phyloP scores from a whole-genome alignment of 306 rosid genomes.

The Prinsepia uniflora region DNA sequence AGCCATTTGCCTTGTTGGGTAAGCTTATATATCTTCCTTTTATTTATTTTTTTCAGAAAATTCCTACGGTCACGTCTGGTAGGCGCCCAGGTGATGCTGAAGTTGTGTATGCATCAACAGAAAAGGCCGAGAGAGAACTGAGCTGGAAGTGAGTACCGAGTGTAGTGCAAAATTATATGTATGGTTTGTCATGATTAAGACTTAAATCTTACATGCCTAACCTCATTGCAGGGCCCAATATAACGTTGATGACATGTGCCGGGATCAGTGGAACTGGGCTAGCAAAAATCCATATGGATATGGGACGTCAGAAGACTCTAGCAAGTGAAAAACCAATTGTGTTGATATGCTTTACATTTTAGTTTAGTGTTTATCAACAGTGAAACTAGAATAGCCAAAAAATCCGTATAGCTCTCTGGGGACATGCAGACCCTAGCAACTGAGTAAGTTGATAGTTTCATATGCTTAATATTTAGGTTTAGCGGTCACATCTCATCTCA shows the following conservation, averaged over 20 bases:
- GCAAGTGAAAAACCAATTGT: constrained; percentile 27
- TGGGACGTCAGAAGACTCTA: constrained; percentile 43
- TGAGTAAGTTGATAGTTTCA: constrained; percentile 20
- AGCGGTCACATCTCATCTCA: neutral
- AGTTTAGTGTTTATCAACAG: constrained; percentile 34
- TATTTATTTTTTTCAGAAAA: constrained; percentile 51
- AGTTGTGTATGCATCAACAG: constrained; percentile 83
- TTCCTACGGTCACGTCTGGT: constrained; percentile 72
- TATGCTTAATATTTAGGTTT: constrained; percentile 12
- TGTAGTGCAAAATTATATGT: neutral
- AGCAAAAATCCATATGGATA: constrained; percentile 95
- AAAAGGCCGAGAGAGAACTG: constrained; percentile 80
- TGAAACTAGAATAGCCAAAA: constrained; percentile 82
- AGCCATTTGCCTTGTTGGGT: neutral
- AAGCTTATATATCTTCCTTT: constrained; percentile 3
- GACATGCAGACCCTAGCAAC: constrained; percentile 35
- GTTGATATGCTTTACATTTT: neutral
- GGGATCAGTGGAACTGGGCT: constrained; percentile 99
- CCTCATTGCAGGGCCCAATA: constrained; percentile 68
- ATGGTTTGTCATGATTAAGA: neutral
- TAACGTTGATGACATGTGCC: constrained; percentile 87
- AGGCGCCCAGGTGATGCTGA: constrained; percentile 95
- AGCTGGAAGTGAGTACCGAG: constrained; percentile 80
- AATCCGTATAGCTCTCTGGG: constrained; percentile 58
- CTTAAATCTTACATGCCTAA: constrained; percentile 9